A percentile compares a stretch with the other conserved stretches of the same genome.
phyloP scores from a whole-genome alignment of 768 basidiomycete species.

The Kockovaella imperatae region DNA sequence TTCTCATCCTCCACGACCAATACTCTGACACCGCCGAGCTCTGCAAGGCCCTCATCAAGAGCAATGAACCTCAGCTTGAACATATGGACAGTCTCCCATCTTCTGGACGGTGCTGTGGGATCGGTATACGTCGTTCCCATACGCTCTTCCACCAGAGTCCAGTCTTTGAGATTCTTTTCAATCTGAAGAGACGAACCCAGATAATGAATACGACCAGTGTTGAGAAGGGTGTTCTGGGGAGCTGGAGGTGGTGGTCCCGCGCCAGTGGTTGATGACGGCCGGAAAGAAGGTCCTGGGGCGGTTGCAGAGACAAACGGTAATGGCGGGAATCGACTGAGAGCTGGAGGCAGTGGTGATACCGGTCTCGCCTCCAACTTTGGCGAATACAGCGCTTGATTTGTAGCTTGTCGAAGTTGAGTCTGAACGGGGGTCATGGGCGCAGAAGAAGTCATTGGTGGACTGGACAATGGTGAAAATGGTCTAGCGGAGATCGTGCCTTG shows the following conservation, averaged over 20 bases:
- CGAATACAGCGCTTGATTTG: not conserved
- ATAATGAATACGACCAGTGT: conserved; percentile 5
- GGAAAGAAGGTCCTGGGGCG: not conserved
- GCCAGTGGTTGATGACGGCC: not conserved
- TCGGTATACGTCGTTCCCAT: conserved; percentile 14
- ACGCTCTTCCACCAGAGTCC: conserved; percentile 9
- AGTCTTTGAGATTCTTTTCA: not conserved
- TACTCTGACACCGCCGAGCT: conserved; percentile 26
- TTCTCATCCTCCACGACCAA: conserved; percentile 10
- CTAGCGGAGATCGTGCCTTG: not conserved
- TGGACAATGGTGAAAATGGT: not conserved
- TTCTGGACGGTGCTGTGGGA: not conserved
- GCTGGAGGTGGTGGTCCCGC: not conserved
- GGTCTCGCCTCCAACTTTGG: not conserved
- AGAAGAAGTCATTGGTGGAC: conserved; percentile 6
- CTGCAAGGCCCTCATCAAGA: conserved; percentile 19
- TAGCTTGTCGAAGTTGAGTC: conserved; percentile 24
- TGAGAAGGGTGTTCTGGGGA: not conserved
- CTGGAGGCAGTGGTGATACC: not conserved
- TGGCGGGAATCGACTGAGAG: conserved; percentile 19
- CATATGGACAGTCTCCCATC: conserved; percentile 22
- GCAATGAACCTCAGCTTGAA: conserved; percentile 23
- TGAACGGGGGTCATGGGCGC: conserved; percentile 22
- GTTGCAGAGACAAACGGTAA: conserved; percentile 9
- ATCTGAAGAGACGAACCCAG: conserved; percentile 3